Base-by-base conservation (phyloP, 2,329 filamentous ascomycete species). In the Diaporthe nobilis region DNA sequence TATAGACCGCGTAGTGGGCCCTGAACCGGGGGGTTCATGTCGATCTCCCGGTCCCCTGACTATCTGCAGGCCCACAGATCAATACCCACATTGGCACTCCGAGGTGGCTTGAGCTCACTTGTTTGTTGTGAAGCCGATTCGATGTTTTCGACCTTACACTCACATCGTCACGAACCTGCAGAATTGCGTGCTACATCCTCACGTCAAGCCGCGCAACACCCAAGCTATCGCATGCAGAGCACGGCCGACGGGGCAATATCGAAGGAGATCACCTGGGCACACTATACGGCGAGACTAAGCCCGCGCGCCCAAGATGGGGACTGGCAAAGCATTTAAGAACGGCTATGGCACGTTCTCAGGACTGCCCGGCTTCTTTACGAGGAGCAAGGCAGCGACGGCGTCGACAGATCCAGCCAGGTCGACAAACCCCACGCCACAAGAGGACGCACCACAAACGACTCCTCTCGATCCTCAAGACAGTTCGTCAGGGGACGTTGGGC, bases 151-250 rank as follows among this genome's bases (percentile, higher is more conserved):
- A 42, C 47, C 57, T 34, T 37, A 39, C 53, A 51, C 22, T 42
- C 34, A 37, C 71, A 51, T 75, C 75, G 75, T 71, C 60, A 77
- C 74, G 73, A 72, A 47, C 22, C 34, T 72, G 68, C 60, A 72
- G 42, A 31, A 77, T 77, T 77, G 75, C 75, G 75, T 77, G 75
- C 75, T 75, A 37, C 12, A 9, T 12, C 25, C 42, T 61, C 44
- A 61, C 71, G 57, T 51, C 39, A 53, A 37, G 51, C 34, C 20
- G 68, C 58, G 42, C 42, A 39, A 63, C 22, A 42, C 22, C 6
- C n/a, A 20, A 44, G 42, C 71, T 42, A 12, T 37, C 55, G 57
- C 28, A 49, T 39, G 39, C 57, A 72, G 31, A 51, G 71, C 31
- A 51, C 31, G 42, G 44, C 58, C 31, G 58, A n/a, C 71, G 22